A percentile compares a stretch with the other conserved stretches of the same genome.
Conservation (phyloP, 1,284 basidiomycete genomes). For the Pyrrhoderma lamaoense region DNA sequence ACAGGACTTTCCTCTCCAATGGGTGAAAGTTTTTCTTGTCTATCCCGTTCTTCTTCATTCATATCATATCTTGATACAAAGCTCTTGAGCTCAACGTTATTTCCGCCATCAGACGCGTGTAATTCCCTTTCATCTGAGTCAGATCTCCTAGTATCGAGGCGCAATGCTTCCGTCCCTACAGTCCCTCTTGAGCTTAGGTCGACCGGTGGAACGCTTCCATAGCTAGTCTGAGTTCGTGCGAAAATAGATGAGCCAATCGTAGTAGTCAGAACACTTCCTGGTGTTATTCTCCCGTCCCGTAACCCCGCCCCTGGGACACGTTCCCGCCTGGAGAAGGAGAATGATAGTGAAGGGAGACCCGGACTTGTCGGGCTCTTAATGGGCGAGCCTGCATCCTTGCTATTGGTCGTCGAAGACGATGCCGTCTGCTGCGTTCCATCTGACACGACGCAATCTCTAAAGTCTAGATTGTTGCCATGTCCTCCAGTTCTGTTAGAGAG, state of each 20-base stretch:
- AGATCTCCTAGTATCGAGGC: too few species aligned
- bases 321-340: not conserved
- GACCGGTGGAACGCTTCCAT: too few species aligned
- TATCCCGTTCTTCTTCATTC: too few species aligned
- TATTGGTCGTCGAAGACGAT: not conserved
- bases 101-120: too few species aligned
- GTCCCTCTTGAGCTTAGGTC: too few species aligned
- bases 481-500: not conserved
- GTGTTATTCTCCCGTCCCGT: not conserved
- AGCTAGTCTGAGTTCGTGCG: not conserved
- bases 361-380: slow-evolving; percentile 1
- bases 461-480: too few species aligned
- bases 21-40: too few species aligned
- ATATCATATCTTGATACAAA: too few species aligned
- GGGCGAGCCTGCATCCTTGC: not conserved
- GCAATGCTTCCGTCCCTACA: too few species aligned
- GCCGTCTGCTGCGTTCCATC: not conserved
- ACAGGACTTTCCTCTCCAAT: too few species aligned
- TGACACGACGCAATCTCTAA: not conserved
- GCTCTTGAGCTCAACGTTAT: too few species aligned
- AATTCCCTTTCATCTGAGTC: too few species aligned
- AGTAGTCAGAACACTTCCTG: slow-evolving; percentile 5
- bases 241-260: slow-evolving; percentile 13
- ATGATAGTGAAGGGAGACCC: not conserved
- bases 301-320: not conserved